Base-by-base conservation (phyloP, 2,329 filamentous ascomycete genomes). In the Hysterium pulicare region DNA sequence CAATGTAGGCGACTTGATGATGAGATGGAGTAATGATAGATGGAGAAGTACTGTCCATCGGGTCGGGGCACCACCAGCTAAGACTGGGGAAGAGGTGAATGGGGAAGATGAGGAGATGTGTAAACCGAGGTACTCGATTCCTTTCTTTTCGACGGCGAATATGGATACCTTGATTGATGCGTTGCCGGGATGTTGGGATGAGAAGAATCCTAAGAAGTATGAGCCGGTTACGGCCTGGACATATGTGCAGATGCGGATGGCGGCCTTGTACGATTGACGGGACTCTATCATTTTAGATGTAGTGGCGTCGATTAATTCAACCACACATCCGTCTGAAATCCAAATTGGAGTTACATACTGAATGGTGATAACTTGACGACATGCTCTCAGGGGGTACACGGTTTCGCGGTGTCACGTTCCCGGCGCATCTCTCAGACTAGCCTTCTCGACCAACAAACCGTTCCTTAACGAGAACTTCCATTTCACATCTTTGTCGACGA, bases 1-100 rank as follows among this genome's bases (percentile, higher is more conserved):
- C 17, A 71, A 71, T 42, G 53, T 70, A 0, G 68, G 66, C 3
- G 68, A 71, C 45, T 41, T 71, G 48, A 47, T 70, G 58, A 64
- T 59, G 49, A 49, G 68, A 15, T 71, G 68, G 68, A 62, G 48
- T 16, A 63, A 64, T 39, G 64, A 61, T 38, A 44, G 60, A 15
- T 64, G 66, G 48, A 58, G 58, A 38, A 64, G 58, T 36, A 68
- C 61, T n/a, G 54, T 70, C 17, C 67, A 71, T 49, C 51, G 68
- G 3, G 67, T 70, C 21, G 64, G 59, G 2, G 37, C 64, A 30
- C 64, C 68, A 13, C 57, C 60, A 13, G 36, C 49, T 8, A 42
- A 40, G 1, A 43, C 49, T 28, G 46, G 48, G 7, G 46, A 47
- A 32, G 44, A 49, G 9, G 36, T 20, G 9, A 31, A 6, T 13